Evolutionary conservation across 192 early-diverging fungal species (phyloP), one percentile per base, ranked within the genome.

Genomic region (Helicostylum pulchrum): DNA sequence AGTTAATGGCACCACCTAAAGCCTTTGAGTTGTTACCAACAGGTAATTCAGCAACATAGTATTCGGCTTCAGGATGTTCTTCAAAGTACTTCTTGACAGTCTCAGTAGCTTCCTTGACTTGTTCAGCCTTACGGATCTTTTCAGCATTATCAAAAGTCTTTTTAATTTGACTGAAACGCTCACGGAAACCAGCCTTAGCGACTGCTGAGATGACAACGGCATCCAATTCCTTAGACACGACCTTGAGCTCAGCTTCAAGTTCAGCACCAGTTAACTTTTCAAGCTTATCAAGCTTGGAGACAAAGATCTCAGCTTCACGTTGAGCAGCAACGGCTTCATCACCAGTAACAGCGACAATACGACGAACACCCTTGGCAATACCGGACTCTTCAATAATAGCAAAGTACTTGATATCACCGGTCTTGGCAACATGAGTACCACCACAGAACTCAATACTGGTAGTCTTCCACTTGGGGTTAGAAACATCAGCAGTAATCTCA

Each of bases 381-480:
- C 88, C 88, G 23, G 77, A 64, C 73, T 97, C 97, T 81, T 99
- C 97, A 48, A 94, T 72, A 59, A 97, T 83, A 32, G 83, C 83
- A 74, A 96, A 86, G 32, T 80, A 72, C 78, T 93, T 95, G 62
- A 99, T 93, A 49, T 96, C 94, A 7, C 86, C 83, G 1, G 97
- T 99, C 76, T 86, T 83, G 21, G 81, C 78, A 26, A 97, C 95
- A 64, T 99, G 97, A 77, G 96, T 98, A 68, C 97, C 97, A 67
- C 97, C 97, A 73, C 97, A 99, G 77, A 99, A 94, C 79, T 99
- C 97, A 59, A 99, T 86, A 43, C 91, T 94, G 61, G 87, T 88
- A 48, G 80, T 79, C 14, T 73, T 71, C 97, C 97, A 99, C 60
- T 87, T 82, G 32, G 80, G 78, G 66, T 94, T 92, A 21, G 81